Evolutionary conservation across 352 stramenopile species (phyloP), one percentile per base, ranked within the genome.

Genomic region (Globisporangium yorkense): DNA sequence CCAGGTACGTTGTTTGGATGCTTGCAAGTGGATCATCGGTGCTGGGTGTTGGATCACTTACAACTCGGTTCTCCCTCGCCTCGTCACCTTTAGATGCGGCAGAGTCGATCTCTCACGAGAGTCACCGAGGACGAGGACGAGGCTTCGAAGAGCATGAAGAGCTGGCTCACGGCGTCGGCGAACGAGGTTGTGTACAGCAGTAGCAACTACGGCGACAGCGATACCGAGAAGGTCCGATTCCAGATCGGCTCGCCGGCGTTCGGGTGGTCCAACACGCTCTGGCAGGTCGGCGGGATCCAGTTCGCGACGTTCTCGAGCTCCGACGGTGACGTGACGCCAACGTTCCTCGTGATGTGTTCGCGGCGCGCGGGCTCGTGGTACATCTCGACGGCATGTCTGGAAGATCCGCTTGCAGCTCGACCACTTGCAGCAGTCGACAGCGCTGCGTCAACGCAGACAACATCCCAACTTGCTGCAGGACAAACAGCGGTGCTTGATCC

Each of bases 211-310:
- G 51, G 31, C 24, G 41, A 54, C 9, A 51, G 27, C 16, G 45
- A 51, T 31, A 50, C 37, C 10, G 67, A 76, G 10, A 63, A 54
- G 9, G 68, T 71, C 24, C 74, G 83, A 45, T 92, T 92, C 59
- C 80, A 90, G 64, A 72, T 94, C 27, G 80, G 84, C 24, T 68
- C 71, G 5, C 74, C 75, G 0, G 49, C 59, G 24, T 83, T 77
- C 10, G 82, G 82, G 2, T 94, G 85, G 85, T 92, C 85, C 9
- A 91, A 89, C 61, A 55, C 68, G 21, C 56, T 94, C 43, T 94
- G 85, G 85, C 75, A 92, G 63, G 81, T 90, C 44, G 70, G 72
- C 35, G 85, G 85, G 0, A 90, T 94, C 62, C 85, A 94, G 64
- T 94, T 94, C 57, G 83, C 81, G 15, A 80, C 76, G 5, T 85